Percentiles rank a stretch among this genome's conserved stretches.
Conservation (phyloP, 305 asterid species). For the Withania somnifera region DNA sequence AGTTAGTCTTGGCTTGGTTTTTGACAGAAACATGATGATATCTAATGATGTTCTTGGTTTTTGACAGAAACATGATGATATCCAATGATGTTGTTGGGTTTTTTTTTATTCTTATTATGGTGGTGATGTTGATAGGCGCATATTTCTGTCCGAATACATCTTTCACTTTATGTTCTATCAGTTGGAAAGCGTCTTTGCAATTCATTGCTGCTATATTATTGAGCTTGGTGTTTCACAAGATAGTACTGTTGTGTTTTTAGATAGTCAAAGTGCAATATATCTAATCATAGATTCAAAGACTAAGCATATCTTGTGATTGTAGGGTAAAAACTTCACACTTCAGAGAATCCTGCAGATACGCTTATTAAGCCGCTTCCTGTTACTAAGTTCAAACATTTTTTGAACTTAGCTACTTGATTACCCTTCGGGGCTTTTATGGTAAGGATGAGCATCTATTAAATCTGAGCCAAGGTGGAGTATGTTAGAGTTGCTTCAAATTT, state of each 20-base stretch:
- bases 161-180: neutral
- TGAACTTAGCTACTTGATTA: too few relatives aligned
- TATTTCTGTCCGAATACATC: neutral
- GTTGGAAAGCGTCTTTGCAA: neutral
- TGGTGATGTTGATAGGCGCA: neutral
- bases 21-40: neutral
- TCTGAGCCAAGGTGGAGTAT: too few relatives aligned
- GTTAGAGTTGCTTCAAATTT: too few relatives aligned
- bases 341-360: too few relatives aligned
- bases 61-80: neutral
- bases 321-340: too few relatives aligned
- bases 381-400: too few relatives aligned
- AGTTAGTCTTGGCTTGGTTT: too few relatives aligned
- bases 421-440: too few relatives aligned
- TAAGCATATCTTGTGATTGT: too few relatives aligned
- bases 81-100: neutral
- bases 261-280: neutral
- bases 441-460: too few relatives aligned
- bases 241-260: neutral
- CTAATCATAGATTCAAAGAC: too few relatives aligned
- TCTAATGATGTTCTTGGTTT: neutral
- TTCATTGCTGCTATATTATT: neutral
- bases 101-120: neutral
- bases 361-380: too few relatives aligned
- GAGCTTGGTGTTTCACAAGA: neutral